Conservation (phyloP, 768 basidiomycete genomes). For the Phaeotremella skinneri region DNA sequence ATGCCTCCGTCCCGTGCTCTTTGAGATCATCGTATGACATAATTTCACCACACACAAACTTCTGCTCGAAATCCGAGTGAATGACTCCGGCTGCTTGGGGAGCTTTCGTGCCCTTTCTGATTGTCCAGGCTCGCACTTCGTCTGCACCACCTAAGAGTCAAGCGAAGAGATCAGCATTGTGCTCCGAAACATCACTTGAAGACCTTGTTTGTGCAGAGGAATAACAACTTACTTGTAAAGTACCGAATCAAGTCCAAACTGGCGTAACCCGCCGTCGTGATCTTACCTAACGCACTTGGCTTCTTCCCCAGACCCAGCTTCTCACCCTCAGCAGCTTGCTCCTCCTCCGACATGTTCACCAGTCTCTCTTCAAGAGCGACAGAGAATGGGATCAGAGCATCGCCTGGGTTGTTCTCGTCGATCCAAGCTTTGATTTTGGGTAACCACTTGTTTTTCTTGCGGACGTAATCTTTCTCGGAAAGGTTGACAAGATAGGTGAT, state of each 20-base stretch:
- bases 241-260: conserved; percentile 66
- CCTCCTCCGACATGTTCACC: conserved; percentile 62
- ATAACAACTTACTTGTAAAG: conserved; percentile 60
- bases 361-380: conserved; percentile 93
- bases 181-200: not conserved
- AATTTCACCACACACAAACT: conserved; percentile 96
- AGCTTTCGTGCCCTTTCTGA: conserved; percentile 87
- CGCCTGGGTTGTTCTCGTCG: conserved; percentile 92
- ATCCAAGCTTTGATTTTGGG: conserved; percentile 99
- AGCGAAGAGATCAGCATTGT: not conserved
- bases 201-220: not conserved
- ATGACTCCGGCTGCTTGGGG: conserved; percentile 98
- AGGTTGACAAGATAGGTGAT: conserved; percentile 98
- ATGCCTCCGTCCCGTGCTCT: conserved; percentile 82
- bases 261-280: conserved; percentile 89
- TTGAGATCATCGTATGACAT: conserved; percentile 87
- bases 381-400: conserved; percentile 92
- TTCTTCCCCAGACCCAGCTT: conserved; percentile 62
- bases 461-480: conserved; percentile 86
- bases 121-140: conserved; percentile 98
- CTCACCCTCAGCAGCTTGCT: conserved; percentile 72
- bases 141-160: conserved; percentile 63
- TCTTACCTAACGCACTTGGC: conserved; percentile 75
- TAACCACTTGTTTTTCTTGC: conserved; percentile 99
- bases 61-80: conserved; percentile 96